These are phyloP conservation scores for Apophysomyces ossiformis DNA, from an alignment of 371 early-diverging fungal genomes.

Conservation along the genomic window DNA sequence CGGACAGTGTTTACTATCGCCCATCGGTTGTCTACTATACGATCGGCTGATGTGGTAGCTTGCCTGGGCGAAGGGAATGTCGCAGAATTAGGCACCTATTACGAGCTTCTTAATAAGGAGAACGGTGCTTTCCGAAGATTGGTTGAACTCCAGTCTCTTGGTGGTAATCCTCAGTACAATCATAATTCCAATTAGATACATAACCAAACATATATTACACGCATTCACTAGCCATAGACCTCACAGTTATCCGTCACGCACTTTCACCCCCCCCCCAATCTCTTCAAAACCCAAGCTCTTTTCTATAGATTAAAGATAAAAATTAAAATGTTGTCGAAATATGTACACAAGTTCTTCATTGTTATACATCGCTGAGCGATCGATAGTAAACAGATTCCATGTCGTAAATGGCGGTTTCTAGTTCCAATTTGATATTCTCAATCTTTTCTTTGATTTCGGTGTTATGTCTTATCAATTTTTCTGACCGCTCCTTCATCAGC, in stretches of 20 bases:
- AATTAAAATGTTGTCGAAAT: neutral
- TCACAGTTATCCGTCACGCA: neutral
- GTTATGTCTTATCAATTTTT: constrained; percentile 32
- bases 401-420: constrained; percentile 45
- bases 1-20: constrained; percentile 74
- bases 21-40: constrained; percentile 74
- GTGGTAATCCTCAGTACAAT: constrained; percentile 15
- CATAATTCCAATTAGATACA: constrained; percentile 1
- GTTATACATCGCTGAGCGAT: constrained; percentile 33
- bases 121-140: constrained; percentile 59
- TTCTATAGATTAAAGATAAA: neutral
- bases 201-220: neutral
- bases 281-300: constrained; percentile 12
- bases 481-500: constrained; percentile 38
- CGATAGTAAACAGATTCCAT: constrained; percentile 50
- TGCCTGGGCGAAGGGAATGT: constrained; percentile 65
- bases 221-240: constrained; percentile 5
- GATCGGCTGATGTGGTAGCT: constrained; percentile 67
- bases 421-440: constrained; percentile 32
- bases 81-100: constrained; percentile 64
- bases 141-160: constrained; percentile 50
- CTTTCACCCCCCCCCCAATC: constrained; percentile 11
- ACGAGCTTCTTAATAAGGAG: constrained; percentile 54
- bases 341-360: constrained; percentile 1
- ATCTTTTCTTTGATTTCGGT: constrained; percentile 40